Evolutionary conservation across 352 stramenopile species (phyloP), one percentile per base, ranked within the genome.

Genomic region (Phytophthora quininea): DNA sequence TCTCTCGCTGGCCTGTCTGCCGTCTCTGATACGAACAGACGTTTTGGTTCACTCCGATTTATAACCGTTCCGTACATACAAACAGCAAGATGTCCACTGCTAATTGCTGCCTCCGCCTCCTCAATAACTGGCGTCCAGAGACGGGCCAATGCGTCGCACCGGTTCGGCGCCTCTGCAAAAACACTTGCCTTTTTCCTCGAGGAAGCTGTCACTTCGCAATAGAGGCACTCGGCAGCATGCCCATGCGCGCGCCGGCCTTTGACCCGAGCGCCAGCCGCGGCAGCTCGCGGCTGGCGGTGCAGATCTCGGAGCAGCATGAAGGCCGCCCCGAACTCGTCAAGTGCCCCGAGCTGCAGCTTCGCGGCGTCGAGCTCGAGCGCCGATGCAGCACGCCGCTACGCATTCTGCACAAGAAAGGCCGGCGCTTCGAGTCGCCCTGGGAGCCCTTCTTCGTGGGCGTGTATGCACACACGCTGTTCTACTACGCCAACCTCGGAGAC

Each of bases 381-480:
- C 64, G 19, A 24, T 24, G 19, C 19, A 24, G 74, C 27, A 77
- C 71, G 8, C 42, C 67, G 29, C 60, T 90, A 31, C 73, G 79
- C 58, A 69, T 78, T 14, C 61, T 90, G 12, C 72, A 82, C 67
- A 88, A 88, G 68, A 90, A 89, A 57, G 84, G 82, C 31, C 76
- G 87, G 47, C 77, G 82, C 42, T 92, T 92, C 38, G 82, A 91
- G 62, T 86, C 78, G 6, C 71, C 74, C 6, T 92, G 84, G 84
- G 70, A 78, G 30, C 71, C 74, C 19, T 83, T 76, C 48, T 84
- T 86, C 29, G 82, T 92, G 15, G 78, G 74, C 8, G 50, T 92
- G 9, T 89, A 90, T 55, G 80, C 81, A 30, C 70, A 86, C 54
- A 69, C 73, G 50, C 75, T 92, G 19, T 91, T 89, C 54, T 90